Evolutionary conservation across 2,329 filamentous ascomycete genomes (phyloP).

Genomic region (Hypoxylon sp.): DNA sequence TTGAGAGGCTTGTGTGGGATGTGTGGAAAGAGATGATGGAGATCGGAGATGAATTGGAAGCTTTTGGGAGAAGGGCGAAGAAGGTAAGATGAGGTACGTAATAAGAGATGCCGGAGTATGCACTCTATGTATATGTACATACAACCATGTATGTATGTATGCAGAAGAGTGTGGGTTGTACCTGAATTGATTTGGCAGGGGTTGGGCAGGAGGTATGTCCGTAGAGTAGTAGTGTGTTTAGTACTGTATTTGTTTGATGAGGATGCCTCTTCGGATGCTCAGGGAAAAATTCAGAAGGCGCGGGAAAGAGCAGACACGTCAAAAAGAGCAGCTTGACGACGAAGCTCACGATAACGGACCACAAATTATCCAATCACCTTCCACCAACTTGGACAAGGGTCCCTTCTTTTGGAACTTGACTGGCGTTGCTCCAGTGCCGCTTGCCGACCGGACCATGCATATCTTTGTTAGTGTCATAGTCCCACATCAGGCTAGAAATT

Average conservation of each 20-base stretch:
- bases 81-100: constrained; percentile 38
- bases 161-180: constrained; percentile 34
- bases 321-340: constrained; percentile 29
- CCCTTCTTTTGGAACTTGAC: constrained; percentile 29
- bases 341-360: constrained; percentile 44
- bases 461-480: constrained; percentile 9
- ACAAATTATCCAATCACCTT: constrained; percentile 33
- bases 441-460: constrained; percentile 32
- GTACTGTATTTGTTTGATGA: constrained; percentile 27
- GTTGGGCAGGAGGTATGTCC: constrained; percentile 23
- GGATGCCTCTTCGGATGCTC: constrained; percentile 16
- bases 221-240: constrained; percentile 25
- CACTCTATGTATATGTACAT: too few species aligned
- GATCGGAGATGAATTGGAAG: constrained; percentile 28
- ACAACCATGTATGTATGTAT: too few species aligned
- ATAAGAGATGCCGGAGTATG: constrained; percentile 21
- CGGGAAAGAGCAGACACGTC: constrained; percentile 20
- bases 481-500: constrained; percentile 35
- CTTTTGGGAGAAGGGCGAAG: constrained; percentile 15
- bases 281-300: constrained; percentile 20
- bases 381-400: constrained; percentile 26
- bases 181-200: constrained; percentile 30
- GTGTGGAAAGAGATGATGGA: constrained; percentile 26
- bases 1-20: constrained; percentile 14
- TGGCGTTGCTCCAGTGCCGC: constrained; percentile 41